Evolutionary conservation across 371 early-diverging fungal genomes (phyloP), one percentile per base, ranked within the genome.

Genomic region (Mucor sp.): DNA sequence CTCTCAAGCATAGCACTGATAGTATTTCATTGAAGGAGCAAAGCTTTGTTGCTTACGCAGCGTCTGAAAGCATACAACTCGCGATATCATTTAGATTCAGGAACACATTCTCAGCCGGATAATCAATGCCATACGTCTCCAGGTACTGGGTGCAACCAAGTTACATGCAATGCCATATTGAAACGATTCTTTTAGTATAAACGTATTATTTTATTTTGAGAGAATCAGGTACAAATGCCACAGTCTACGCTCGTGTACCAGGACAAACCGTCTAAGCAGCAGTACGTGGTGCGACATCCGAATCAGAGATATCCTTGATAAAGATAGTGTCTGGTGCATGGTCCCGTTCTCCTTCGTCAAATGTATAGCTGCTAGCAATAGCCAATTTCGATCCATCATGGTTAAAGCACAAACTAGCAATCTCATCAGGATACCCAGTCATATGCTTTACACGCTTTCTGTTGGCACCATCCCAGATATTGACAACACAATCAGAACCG

Each of bases 341-440:
- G 65, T 92, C 93, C 71, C 93, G 91, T 70, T 96, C 95, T 27
- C 96, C 97, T 71, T 97, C 95, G 60, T 98, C 98, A 78, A 86
- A 98, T 3, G 94, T 93, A 79, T 98, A 98, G 27, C 93, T 93
- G 27, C 92, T 88, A 0, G 97, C 97, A 56, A 98, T 79, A 11
- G 98, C 97, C 66, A 98, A 71, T n/a, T 75, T 73, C 41, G 65
- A 78, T 8, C 97, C 99, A 66, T 92, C 90, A 19, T 82, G 81
- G 62, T 86, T 93, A 78, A 97, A 96, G 1, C 89, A 79, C 37
- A 98, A 76, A n/a, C 91, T 78, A 2, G 97, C 71, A 47, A 97
- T 87, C 39, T 93, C 89, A n/a, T 96, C 90, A 5, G 94, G 92
- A 74, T 91, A 97, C 15, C 86, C 82, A 27, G 90, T 87, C 71